Conservation (phyloP, 139 green algal species). For the Chlorokybus atmophyticus region DNA sequence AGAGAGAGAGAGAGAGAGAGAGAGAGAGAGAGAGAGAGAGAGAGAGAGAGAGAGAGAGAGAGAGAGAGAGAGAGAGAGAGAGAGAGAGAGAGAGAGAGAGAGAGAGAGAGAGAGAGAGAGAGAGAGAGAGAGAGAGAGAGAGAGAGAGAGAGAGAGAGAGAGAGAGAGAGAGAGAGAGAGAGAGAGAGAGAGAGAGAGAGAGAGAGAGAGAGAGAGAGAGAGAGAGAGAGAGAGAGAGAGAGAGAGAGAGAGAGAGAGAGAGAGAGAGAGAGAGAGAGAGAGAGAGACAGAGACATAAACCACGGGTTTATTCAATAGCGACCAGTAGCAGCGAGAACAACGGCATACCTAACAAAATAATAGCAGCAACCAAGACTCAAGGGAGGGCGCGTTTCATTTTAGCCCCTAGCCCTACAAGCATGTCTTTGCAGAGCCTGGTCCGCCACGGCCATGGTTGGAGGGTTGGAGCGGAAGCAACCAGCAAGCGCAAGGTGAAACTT, state of each 20-base stretch:
- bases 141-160: conserved; percentile 8
- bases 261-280: conserved; percentile 3
- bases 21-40: conserved; percentile 3
- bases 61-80: conserved; percentile 3
- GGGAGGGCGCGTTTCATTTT: no score
- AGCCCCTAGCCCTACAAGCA: no score
- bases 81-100: conserved; percentile 3
- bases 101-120: conserved; percentile 1
- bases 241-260: conserved; percentile 3
- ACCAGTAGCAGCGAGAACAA: no score
- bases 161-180: conserved; percentile 2
- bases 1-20: conserved; percentile 3
- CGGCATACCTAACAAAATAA: no score
- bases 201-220: conserved; percentile 1
- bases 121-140: conserved; percentile 3
- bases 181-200: conserved; percentile 12
- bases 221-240: conserved; percentile 1
- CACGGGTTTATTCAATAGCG: no score
- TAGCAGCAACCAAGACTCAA: no score
- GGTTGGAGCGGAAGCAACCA: no score
- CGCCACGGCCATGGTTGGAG: no score
- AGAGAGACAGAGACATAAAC: conserved; percentile 1
- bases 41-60: conserved; percentile 3
- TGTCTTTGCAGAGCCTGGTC: no score
- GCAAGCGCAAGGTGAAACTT: no score